phyloP scores from a whole-genome alignment of 331 rosid genomes.

The Rosa hybrid region DNA sequence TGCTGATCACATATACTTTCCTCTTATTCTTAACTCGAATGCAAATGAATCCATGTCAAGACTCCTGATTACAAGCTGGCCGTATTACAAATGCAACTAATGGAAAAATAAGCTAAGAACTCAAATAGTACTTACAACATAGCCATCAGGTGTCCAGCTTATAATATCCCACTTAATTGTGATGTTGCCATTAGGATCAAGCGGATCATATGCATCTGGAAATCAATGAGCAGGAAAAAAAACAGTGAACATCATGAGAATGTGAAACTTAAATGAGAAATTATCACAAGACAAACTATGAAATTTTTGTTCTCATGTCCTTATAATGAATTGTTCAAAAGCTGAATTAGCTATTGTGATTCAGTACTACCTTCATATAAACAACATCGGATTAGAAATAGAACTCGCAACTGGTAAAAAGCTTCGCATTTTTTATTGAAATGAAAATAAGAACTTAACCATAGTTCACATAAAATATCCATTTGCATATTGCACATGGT shows the following conservation, averaged over 20 bases:
- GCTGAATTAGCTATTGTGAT: not conserved
- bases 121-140: constrained; percentile 65
- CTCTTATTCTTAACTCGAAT: not conserved
- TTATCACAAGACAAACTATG: not conserved
- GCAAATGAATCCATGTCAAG: not conserved
- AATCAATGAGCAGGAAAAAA: constrained; percentile 14
- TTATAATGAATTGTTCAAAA: not conserved
- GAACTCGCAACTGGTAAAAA: not conserved
- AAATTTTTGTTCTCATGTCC: not conserved
- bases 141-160: constrained; percentile 89
- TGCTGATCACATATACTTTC: constrained; percentile 21
- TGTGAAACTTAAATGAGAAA: not conserved
- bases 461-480: not conserved
- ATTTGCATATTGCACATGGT: not conserved
- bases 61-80: not conserved
- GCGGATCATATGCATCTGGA: constrained; percentile 87
- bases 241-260: not conserved
- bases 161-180: constrained; percentile 91
- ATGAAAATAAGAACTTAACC: not conserved
- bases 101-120: not conserved
- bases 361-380: not conserved
- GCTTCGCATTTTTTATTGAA: not conserved
- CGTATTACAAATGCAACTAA: not conserved
- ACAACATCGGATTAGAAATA: not conserved
- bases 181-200: constrained; percentile 87